Evolutionary conservation across 2,329 filamentous ascomycete genomes (phyloP), one percentile per base, ranked within the genome.

Genomic region (Epichloe elymi): DNA sequence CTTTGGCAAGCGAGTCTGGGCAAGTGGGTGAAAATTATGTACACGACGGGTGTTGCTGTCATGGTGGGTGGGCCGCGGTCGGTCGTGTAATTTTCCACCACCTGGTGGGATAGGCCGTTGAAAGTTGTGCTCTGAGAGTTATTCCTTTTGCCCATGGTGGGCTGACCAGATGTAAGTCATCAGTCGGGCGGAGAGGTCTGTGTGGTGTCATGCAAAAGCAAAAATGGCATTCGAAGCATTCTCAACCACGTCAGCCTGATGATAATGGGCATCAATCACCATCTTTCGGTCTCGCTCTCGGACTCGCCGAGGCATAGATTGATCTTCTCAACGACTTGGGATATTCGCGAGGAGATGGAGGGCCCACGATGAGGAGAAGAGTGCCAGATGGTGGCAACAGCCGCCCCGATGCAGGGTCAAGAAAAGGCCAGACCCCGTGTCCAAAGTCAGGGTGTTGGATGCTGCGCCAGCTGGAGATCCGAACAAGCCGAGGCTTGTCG

Each of bases 1-100:
- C 20, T 39, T 17, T 17, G 40, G 17, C 40, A 52, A 52, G 50
- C 50, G 50, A 52, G 50, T 48, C 19, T 20, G 36, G 49, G 10
- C 36, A 15, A 20, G 30, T 30, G 26, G 26, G 26, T 30, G 26
- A 30, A 30, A 30, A 30, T 10, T 10, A n/a, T n/a, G n/a, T n/a
- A 30, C 26, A 30, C 26, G 26, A 30, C 26, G 7, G 26, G 26
- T 30, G 8, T 30, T 30, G 26, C 26, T 30, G 26, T 11, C 26
- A 30, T 30, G 26, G 26, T 30, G 26, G 26, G 30, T 30, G 30
- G 30, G 30, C 40, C 40, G 19, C 17, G 4, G 23, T 23, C 40
- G 4, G 26, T 30, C 26, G 8, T 30, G 26, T 10, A 30, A 30
- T 30, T 30, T 30, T 30, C 8, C 26, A 30, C 26, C 8, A 30